A percentile compares a stretch with the other conserved stretches of the same genome.
Evolutionary conservation across 768 basidiomycete species (phyloP).

Genomic region (Termitomyces sp.): DNA sequence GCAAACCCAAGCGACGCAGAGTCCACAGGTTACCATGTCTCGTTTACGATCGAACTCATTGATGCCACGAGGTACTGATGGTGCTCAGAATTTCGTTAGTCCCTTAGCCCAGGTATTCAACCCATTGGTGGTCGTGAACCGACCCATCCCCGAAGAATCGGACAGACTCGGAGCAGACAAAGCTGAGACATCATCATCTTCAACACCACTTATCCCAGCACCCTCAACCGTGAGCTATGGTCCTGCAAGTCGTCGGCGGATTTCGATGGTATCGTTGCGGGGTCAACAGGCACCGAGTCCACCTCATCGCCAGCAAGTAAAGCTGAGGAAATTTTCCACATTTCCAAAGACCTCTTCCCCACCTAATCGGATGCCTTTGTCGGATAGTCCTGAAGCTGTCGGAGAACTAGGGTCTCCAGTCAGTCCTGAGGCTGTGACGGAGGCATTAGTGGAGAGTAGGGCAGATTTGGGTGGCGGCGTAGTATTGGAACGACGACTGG

Average conservation of each 20-base stretch:
- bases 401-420: constrained; percentile 10
- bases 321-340: constrained; percentile 21
- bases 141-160: constrained; percentile 29
- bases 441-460: constrained; percentile 16
- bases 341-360: constrained; percentile 16
- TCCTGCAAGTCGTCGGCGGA: constrained; percentile 37
- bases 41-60: constrained; percentile 44
- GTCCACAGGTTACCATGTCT: constrained; percentile 17
- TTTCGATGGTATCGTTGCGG: constrained; percentile 29
- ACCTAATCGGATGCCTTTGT: constrained; percentile 7
- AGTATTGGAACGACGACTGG: constrained; percentile 20
- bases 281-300: constrained; percentile 14
- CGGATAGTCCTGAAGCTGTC: constrained; percentile 17
- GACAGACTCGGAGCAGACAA: constrained; percentile 17
- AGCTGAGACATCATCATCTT: background rate
- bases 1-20: background rate
- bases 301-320: constrained; percentile 14
- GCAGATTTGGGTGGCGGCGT: background rate
- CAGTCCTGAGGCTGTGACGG: constrained; percentile 19
- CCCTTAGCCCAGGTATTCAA: constrained; percentile 77
- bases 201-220: constrained; percentile 8
- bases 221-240: constrained; percentile 38
- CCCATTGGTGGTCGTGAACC: constrained; percentile 55
- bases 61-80: constrained; percentile 33
- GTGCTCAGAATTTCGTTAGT: constrained; percentile 41